These are phyloP conservation scores for Botryotinia narcissicola DNA, from an alignment of 2,329 filamentous ascomycete genomes.

Conservation along the genomic window DNA sequence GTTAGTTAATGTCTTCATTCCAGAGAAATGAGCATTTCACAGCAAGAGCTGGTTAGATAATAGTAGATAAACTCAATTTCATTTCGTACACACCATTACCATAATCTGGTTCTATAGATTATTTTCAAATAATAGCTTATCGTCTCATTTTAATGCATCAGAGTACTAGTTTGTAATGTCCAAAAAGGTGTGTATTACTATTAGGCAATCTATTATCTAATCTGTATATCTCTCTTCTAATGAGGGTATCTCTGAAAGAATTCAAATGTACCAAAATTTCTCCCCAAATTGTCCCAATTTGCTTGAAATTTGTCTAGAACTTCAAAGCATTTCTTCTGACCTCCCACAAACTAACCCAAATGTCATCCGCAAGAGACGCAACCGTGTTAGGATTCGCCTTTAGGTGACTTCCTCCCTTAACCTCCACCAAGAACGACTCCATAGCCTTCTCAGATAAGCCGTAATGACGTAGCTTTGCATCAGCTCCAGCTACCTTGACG, in stretches of 20 bases:
- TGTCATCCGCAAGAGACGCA: not conserved
- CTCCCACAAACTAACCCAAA: not conserved
- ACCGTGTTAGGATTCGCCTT: not conserved
- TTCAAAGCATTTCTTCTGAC: not conserved
- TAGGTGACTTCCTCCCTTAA: not conserved
- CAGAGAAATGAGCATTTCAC: no score
- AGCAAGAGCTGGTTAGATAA: fast-evolving
- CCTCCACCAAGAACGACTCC: not conserved
- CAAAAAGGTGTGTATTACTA: not conserved
- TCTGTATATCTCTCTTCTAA: not conserved
- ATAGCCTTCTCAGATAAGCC: slow-evolving; percentile 1
- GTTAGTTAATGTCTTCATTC: no score
- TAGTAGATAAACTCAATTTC: not conserved
- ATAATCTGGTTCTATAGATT: not conserved
- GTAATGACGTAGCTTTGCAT: not conserved
- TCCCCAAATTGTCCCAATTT: not conserved
- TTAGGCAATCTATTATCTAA: no score
- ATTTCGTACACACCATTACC: not conserved
- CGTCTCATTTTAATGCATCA: not conserved
- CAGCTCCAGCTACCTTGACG: not conserved
- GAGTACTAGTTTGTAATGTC: fast-evolving
- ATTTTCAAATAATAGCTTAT: not conserved
- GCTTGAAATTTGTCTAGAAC: not conserved
- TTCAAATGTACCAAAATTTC: not conserved
- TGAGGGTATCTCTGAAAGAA: not conserved